A percentile compares a stretch with the other conserved stretches of the same genome.
Conservation (phyloP, 2,329 filamentous ascomycete species). For the Penicillium hesseltinei region DNA sequence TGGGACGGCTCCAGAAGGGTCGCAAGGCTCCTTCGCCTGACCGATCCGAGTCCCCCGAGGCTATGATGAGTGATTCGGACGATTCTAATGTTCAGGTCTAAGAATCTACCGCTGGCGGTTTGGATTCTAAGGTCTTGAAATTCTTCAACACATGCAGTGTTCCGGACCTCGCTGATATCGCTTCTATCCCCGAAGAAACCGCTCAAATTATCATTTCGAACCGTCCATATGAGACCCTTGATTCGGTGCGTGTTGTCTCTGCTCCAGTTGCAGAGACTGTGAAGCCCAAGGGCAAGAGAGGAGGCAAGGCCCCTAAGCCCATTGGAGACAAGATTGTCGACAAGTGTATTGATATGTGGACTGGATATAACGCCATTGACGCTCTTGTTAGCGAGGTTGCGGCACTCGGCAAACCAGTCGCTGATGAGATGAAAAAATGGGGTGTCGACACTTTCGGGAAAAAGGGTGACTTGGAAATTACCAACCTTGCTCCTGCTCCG, state of each 20-base stretch:
- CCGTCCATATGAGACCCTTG: constrained; percentile 69
- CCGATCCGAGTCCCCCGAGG: constrained; percentile 36
- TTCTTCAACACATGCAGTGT: constrained; percentile 80
- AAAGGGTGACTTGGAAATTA: constrained; percentile 61
- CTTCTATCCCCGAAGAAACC: constrained; percentile 67
- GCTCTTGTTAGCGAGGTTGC: constrained; percentile 76
- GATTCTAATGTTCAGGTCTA: constrained; percentile 44
- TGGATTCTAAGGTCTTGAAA: constrained; percentile 62
- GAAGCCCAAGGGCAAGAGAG: constrained; percentile 48
- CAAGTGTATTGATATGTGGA: constrained; percentile 69
- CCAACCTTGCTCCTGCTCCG: constrained; percentile 47
- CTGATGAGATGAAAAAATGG: constrained; percentile 65
- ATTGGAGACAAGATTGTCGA: constrained; percentile 68
- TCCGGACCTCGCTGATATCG: constrained; percentile 77
- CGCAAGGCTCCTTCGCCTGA: constrained; percentile 37
- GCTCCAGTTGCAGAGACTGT: constrained; percentile 40
- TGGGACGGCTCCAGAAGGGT: constrained; percentile 51
- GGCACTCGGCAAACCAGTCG: constrained; percentile 64
- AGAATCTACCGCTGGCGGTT: constrained; percentile 41
- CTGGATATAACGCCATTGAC: constrained; percentile 79
- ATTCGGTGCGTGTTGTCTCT: constrained; percentile 65
- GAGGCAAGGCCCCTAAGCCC: constrained; percentile 50
- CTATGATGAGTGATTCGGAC: constrained; percentile 45
- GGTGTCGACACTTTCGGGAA: constrained; percentile 64
- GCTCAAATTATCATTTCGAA: constrained; percentile 68